Evolutionary conservation across 1,284 basidiomycete species (phyloP).

Genomic region (Papiliotrema nemorosa): DNA sequence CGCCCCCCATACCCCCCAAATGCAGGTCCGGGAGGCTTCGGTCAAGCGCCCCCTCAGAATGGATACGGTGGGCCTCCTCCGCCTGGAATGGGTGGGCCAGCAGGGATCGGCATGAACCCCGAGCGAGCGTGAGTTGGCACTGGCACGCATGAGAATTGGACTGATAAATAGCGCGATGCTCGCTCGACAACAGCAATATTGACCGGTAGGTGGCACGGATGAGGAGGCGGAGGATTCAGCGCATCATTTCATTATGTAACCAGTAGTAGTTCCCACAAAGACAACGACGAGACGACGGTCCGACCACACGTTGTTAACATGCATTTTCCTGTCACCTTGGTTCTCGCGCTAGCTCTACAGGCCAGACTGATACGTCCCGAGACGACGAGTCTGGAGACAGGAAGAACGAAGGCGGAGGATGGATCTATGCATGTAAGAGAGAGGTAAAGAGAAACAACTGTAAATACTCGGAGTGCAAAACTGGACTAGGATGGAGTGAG

Average conservation of each 20-base stretch:
- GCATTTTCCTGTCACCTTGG: too few species aligned
- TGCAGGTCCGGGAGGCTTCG: constrained; percentile 6
- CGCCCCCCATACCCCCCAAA: constrained; percentile 4
- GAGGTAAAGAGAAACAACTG: too few species aligned
- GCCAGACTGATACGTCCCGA: too few species aligned
- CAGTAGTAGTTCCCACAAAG: too few species aligned
- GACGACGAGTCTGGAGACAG: too few species aligned
- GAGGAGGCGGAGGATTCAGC: not conserved
- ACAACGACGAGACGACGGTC: too few species aligned
- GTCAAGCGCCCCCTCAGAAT: not conserved
- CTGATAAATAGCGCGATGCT: constrained; percentile 28
- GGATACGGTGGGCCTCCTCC: constrained; percentile 1
- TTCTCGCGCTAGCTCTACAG: too few species aligned
- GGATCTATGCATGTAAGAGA: too few species aligned
- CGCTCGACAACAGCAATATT: constrained; percentile 26
- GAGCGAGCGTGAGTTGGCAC: constrained; percentile 33
- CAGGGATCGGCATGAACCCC: constrained; percentile 28
- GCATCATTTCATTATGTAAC: not conserved
- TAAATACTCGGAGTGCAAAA: too few species aligned
- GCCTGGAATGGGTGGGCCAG: constrained; percentile 2
- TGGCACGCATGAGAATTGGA: not conserved
- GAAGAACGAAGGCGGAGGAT: too few species aligned
- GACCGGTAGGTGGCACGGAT: not conserved
- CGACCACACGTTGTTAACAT: too few species aligned
- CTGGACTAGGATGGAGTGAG: too few species aligned